A percentile compares a stretch with the other conserved stretches of the same genome.
These are phyloP conservation scores for Stromatinia cepivora DNA, from an alignment of 2,329 filamentous ascomycete species.

Conservation along the genomic window DNA sequence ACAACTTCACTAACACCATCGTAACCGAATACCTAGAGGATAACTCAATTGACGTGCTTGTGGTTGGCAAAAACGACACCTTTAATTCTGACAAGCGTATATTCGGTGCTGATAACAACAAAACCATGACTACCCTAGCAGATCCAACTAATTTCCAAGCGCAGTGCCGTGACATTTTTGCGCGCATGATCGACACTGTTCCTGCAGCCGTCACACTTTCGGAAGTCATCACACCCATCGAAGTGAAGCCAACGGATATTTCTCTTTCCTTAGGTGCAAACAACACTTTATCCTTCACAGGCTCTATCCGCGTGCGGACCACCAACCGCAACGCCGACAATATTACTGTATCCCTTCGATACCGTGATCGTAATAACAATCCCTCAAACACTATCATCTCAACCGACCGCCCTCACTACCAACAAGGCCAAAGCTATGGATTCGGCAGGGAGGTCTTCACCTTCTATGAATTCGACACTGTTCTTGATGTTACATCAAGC, in stretches of 20 bases:
- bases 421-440: background rate
- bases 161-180: constrained; percentile 52
- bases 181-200: constrained; percentile 61
- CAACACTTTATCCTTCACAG: background rate
- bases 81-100: constrained; percentile 55
- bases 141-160: constrained; percentile 47
- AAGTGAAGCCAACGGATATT: constrained; percentile 2
- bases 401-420: background rate
- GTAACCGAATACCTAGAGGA: background rate
- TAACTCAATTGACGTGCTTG: constrained; percentile 21
- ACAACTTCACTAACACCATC: background rate
- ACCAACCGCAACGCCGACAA: background rate
- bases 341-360: background rate
- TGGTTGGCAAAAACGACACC: constrained; percentile 50
- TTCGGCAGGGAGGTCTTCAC: background rate
- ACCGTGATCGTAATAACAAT: background rate
- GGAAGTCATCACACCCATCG: constrained; percentile 53
- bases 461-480: background rate
- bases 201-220: constrained; percentile 52
- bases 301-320: constrained; percentile 9
- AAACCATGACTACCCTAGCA: constrained; percentile 51
- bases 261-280: background rate
- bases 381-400: background rate
- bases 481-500: background rate
- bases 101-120: constrained; percentile 56